Conservation (phyloP, 305 asterid genomes). For the Andrographis paniculata region DNA sequence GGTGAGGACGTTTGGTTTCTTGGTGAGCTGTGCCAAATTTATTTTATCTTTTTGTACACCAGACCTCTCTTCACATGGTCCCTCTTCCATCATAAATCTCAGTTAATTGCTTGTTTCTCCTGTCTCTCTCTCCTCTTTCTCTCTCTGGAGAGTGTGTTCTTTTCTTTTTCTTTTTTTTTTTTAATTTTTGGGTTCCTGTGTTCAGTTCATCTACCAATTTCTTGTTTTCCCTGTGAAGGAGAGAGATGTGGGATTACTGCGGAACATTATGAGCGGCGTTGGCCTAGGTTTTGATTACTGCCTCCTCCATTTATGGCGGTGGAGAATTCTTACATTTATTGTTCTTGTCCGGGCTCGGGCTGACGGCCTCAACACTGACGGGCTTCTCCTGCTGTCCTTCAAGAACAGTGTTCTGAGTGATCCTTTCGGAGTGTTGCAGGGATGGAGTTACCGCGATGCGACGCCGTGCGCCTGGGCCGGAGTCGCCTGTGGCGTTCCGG, state of each 20-base stretch:
- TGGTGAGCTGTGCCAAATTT: constrained; percentile 39
- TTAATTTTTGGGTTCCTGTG: no score
- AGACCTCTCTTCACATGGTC: constrained; percentile 17
- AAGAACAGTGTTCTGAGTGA: constrained; percentile 46
- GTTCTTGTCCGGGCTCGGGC: constrained; percentile 27
- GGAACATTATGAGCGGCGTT: constrained; percentile 37
- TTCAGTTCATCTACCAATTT: neutral
- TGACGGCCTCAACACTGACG: constrained; percentile 57
- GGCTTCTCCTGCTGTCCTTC: constrained; percentile 50
- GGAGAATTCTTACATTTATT: constrained; percentile 30
- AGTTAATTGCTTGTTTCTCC: constrained; percentile 4
- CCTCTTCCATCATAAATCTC: constrained; percentile 20
- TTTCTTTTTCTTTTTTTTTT: no score
- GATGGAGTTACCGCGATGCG: constrained; percentile 40
- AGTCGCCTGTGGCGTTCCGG: constrained; percentile 45
- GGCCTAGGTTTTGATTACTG: constrained; percentile 20
- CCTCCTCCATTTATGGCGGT: constrained; percentile 43
- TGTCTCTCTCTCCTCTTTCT: neutral
- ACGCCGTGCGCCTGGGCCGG: constrained; percentile 79
- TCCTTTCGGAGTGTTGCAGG: constrained; percentile 40
- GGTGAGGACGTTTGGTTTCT: constrained; percentile 39
- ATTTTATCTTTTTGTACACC: neutral
- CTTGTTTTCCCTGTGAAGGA: constrained; percentile 1
- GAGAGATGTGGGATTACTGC: constrained; percentile 39
- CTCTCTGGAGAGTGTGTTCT: constrained; percentile 3